phyloP scores from a whole-genome alignment of 192 early-diverging fungal genomes.

The Ambispora gerdemannii region DNA sequence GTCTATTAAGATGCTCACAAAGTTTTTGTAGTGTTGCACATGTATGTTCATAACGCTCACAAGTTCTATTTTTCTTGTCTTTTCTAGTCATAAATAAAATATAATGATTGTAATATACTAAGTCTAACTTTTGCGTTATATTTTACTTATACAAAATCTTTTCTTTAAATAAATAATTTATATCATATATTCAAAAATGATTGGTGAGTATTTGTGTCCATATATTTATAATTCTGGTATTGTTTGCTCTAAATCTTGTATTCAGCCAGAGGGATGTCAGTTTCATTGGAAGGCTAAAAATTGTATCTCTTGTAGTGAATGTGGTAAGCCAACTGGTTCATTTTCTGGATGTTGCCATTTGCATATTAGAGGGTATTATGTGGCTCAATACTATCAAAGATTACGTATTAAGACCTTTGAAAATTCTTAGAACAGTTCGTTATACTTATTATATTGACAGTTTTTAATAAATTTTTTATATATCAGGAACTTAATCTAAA shows the following conservation, averaged over 20 bases:
- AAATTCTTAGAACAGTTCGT: too few relatives aligned
- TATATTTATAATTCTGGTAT: conserved; percentile 8
- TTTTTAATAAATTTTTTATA: too few relatives aligned
- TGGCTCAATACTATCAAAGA: neutral
- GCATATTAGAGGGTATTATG: conserved; percentile 14
- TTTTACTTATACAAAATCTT: conserved; percentile 8
- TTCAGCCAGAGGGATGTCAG: neutral
- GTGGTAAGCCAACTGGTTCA: neutral
- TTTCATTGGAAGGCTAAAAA: conserved; percentile 11
- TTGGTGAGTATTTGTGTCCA: conserved; percentile 10
- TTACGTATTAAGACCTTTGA: neutral
- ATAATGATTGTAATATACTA: neutral
- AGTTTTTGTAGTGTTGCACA: neutral
- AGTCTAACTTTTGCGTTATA: neutral
- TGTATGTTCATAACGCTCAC: neutral
- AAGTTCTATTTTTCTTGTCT: neutral
- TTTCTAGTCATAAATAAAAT: too few relatives aligned
- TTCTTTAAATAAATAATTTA: conserved; percentile 15
- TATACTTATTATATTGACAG: too few relatives aligned
- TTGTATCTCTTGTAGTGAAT: neutral
- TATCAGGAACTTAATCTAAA: too few relatives aligned
- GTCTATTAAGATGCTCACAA: neutral
- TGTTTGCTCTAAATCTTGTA: conserved; percentile 7
- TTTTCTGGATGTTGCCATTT: neutral
- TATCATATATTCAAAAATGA: conserved; percentile 12